phyloP scores from a whole-genome alignment of 345 rosid genomes.

The Erodium maritimum region DNA sequence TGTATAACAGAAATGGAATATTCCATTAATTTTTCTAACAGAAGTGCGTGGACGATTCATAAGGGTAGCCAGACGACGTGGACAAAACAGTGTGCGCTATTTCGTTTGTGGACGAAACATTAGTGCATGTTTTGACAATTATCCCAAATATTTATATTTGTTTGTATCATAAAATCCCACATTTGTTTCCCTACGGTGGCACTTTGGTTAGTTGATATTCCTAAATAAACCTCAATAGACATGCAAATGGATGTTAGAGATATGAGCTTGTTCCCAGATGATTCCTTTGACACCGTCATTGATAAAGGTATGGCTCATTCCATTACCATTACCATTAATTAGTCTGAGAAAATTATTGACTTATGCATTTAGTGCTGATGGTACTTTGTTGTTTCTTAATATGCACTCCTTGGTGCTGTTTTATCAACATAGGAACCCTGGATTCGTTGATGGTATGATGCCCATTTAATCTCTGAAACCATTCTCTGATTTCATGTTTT shows the following conservation, averaged over 20 bases:
- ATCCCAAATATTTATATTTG: not conserved
- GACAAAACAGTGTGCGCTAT: too few relatives aligned
- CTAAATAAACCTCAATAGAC: constrained; percentile 36
- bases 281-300: constrained; percentile 54
- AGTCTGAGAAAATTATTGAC: constrained; percentile 4
- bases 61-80: too few relatives aligned
- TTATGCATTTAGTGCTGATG: constrained; percentile 10
- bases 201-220: constrained; percentile 12
- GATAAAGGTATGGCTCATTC: constrained; percentile 77
- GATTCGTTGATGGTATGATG: constrained; percentile 89
- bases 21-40: too few relatives aligned
- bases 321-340: not conserved
- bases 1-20: too few relatives aligned
- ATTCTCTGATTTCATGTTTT: constrained; percentile 7
- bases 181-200: not conserved
- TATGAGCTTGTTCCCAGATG: constrained; percentile 71
- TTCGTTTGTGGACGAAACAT: too few relatives aligned
- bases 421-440: constrained; percentile 56
- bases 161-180: not conserved
- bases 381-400: constrained; percentile 17
- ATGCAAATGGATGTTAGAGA: constrained; percentile 89
- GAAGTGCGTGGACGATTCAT: too few relatives aligned
- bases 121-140: too few relatives aligned
- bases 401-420: constrained; percentile 7
- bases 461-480: constrained; percentile 9